phyloP scores from a whole-genome alignment of 1,139 yeast genomes.

The Geotrichum klebahnii region DNA sequence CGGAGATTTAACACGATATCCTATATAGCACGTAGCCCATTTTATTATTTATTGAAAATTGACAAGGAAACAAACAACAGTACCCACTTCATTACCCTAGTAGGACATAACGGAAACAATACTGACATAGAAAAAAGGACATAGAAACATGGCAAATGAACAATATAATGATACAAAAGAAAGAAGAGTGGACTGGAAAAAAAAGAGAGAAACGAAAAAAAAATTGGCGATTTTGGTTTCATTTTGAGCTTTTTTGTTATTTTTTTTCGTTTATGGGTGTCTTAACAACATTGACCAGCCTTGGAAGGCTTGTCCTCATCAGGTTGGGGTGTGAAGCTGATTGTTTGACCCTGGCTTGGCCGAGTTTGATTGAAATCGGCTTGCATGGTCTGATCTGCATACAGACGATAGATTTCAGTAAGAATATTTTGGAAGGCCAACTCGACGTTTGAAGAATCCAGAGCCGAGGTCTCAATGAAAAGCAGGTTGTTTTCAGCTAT shows the following conservation, averaged over 20 bases:
- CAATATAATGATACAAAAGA: constrained; percentile 10
- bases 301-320: constrained; percentile 65
- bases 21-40: not conserved
- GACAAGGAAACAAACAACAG: not conserved
- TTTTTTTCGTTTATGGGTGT: no score
- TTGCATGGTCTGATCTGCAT: constrained; percentile 46
- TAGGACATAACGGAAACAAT: constrained; percentile 8
- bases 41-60: constrained; percentile 9
- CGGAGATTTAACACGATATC: not conserved
- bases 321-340: constrained; percentile 90
- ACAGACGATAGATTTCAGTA: constrained; percentile 88
- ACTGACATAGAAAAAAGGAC: no score
- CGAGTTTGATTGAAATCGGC: constrained; percentile 49
- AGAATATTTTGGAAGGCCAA: constrained; percentile 87
- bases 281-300: constrained; percentile 58
- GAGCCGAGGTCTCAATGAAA: constrained; percentile 96
- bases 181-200: constrained; percentile 12
- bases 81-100: constrained; percentile 12
- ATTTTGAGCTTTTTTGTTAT: not conserved
- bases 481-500: constrained; percentile 75
- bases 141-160: constrained; percentile 4
- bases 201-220: constrained; percentile 9
- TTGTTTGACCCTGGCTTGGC: constrained; percentile 73
- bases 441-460: constrained; percentile 92
- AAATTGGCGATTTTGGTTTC: no score